Base-by-base conservation (phyloP, 2,329 filamentous ascomycete genomes). In the Cladosporium sp. region DNA sequence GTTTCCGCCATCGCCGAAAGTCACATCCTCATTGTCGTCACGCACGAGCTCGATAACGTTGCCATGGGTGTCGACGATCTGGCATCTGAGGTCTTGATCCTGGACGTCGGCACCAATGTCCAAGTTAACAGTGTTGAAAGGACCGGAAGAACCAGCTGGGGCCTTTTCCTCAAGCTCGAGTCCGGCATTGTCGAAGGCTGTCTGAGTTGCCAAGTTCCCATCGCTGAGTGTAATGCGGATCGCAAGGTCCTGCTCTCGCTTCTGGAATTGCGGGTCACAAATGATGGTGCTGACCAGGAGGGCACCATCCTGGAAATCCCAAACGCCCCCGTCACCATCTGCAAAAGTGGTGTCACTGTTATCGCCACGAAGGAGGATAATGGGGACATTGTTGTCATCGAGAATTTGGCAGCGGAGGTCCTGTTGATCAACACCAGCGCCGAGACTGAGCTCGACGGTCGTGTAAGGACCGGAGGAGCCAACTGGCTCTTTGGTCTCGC, bases 331-430 rank as follows among this genome's bases (percentile, higher is more conserved):
- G 57, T 63, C 64, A 39, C 66, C 67, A 14, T 68, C 67, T 10
- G 64, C 64, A 53, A 67, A 65, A 13, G 67, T 67, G 39, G 58
- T 63, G 56, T 68, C 63, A 23, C 59, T 14, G 34, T 63, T 65
- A 21, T 49, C 59, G 57, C 61, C 64, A 36, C 67, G 67, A 28
- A 65, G 28, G 7, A 64, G 30, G 53, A 64, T 58, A 48, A 68
- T 68, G 3, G 67, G 63, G 16, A 58, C 57, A 7, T 64, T 32
- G 26, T 53, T 23, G 64, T 14, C 26, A 54, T 67, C 67, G 51
- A 66, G 58, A 54, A 66, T 65, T 34, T 68, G 57, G 61, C 67
- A 68, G 63, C 67, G 65, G 49, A 68, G 65, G 58, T 56, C 58
- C 25, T 65, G 56, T 21, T 64, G 59, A 25, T 62, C 26, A 11